These are phyloP conservation scores for Pichia kluyveri DNA, from an alignment of 805 yeast species.

Conservation along the genomic window DNA sequence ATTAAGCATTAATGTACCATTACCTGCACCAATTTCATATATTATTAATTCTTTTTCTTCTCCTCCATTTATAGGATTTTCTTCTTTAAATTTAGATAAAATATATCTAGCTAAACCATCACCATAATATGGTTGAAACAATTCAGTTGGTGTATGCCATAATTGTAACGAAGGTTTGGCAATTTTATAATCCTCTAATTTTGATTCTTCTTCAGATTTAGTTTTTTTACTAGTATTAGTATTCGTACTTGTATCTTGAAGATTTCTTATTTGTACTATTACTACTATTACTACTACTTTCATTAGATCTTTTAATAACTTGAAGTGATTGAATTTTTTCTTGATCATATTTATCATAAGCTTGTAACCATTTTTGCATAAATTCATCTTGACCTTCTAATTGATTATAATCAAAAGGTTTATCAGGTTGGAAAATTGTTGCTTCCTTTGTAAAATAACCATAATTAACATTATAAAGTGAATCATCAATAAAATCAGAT, in stretches of 20 bases:
- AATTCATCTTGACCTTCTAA: slow-evolving; percentile 61
- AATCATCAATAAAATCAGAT: slow-evolving; percentile 77
- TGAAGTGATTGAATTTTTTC: slow-evolving; percentile 16
- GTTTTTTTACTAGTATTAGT: not conserved
- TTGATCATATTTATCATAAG: slow-evolving; percentile 46
- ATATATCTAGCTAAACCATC: slow-evolving; percentile 78
- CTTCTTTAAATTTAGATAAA: slow-evolving; percentile 61
- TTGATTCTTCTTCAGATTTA: not conserved
- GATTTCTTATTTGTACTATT: too few relatives aligned
- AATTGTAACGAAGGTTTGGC: slow-evolving; percentile 45
- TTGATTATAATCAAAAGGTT: slow-evolving; percentile 53
- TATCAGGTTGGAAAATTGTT: slow-evolving; percentile 60
- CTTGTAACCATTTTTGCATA: slow-evolving; percentile 55
- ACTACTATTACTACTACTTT: not conserved
- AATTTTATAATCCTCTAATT: slow-evolving; percentile 4
- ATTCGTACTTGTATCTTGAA: not conserved
- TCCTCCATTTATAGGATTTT: too few relatives aligned
- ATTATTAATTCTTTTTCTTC: slow-evolving; percentile 55
- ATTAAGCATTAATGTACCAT: slow-evolving; percentile 76
- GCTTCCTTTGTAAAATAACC: slow-evolving; percentile 79
- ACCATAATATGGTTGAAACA: slow-evolving; percentile 78
- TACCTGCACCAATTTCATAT: slow-evolving; percentile 88
- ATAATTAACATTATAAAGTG: slow-evolving; percentile 70
- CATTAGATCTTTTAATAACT: slow-evolving; percentile 9
- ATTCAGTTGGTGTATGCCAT: slow-evolving; percentile 88